Conservation (phyloP, 1,139 yeast genomes). For the Sugiyamaella xylanicola region DNA sequence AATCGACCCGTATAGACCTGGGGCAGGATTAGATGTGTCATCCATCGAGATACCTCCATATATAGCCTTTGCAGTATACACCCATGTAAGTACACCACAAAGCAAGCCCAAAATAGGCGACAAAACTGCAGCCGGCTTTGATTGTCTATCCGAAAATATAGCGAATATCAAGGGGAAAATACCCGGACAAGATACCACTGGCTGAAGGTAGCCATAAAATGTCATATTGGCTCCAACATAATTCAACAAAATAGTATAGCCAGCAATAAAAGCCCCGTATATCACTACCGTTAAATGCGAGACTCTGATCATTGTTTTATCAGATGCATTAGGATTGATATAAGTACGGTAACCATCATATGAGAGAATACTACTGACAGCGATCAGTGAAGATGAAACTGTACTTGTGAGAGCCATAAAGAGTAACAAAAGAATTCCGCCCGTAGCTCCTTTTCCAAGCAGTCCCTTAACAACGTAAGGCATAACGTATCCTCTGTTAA, state of each 20-base stretch:
- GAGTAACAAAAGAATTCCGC: conserved; percentile 68
- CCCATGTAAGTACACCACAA: conserved; percentile 51
- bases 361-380: conserved; percentile 78
- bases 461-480: conserved; percentile 84
- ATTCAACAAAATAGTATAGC: conserved; percentile 75
- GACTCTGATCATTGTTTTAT: conserved; percentile 63
- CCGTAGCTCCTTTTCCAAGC: conserved; percentile 84
- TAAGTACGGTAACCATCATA: conserved; percentile 80
- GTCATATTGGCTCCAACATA: conserved; percentile 76
- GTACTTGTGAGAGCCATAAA: conserved; percentile 72
- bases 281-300: conserved; percentile 65
- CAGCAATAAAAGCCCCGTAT: conserved; percentile 72
- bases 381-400: conserved; percentile 71
- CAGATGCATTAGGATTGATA: conserved; percentile 71
- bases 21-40: conserved; percentile 70
- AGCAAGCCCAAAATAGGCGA: conserved; percentile 52
- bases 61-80: conserved; percentile 46
- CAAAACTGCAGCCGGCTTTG: conserved; percentile 46
- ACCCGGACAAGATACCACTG: conserved; percentile 87
- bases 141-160: conserved; percentile 65
- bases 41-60: conserved; percentile 52
- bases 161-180: conserved; percentile 75
- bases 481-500: conserved; percentile 72
- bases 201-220: conserved; percentile 66
- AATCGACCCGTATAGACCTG: conserved; percentile 82